Percentiles rank a stretch among this genome's conserved stretches.
Conservation (phyloP, 345 rosid genomes). For the Garcia nutans region DNA sequence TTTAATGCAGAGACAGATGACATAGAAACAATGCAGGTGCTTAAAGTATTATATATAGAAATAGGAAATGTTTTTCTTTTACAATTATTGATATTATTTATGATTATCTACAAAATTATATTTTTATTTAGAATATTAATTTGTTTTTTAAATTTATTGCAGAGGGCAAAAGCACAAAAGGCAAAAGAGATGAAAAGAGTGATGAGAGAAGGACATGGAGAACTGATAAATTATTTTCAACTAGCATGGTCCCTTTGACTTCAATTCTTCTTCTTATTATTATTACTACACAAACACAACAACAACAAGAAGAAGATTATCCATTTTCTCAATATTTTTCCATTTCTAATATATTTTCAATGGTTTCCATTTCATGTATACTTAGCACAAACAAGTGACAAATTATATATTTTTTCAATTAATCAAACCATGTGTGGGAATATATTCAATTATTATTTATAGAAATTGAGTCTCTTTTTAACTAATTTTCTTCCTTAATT, state of each 20-base stretch:
- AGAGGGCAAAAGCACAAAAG: conserved; percentile 30
- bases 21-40: conserved; percentile 29
- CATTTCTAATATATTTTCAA: neutral
- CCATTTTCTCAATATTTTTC: conserved; percentile 1
- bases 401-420: neutral
- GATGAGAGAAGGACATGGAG: conserved; percentile 24
- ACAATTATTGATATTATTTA: too few relatives aligned
- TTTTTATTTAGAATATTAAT: too few relatives aligned
- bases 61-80: neutral
- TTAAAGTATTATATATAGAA: neutral
- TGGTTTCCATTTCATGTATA: conserved; percentile 6
- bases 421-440: conserved; percentile 10
- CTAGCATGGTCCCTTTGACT: conserved; percentile 28
- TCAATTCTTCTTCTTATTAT: neutral
- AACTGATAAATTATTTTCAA: neutral
- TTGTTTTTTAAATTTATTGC: neutral
- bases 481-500: neutral
- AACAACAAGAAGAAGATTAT: neutral
- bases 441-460: neutral
- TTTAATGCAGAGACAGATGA: conserved; percentile 29
- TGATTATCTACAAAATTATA: too few relatives aligned
- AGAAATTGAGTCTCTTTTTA: neutral
- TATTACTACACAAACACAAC: conserved; percentile 10
- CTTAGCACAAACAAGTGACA: neutral
- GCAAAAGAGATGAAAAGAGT: conserved; percentile 43